Conservation (phyloP, 2,329 filamentous ascomycete genomes). For the Fusarium temperatum region DNA sequence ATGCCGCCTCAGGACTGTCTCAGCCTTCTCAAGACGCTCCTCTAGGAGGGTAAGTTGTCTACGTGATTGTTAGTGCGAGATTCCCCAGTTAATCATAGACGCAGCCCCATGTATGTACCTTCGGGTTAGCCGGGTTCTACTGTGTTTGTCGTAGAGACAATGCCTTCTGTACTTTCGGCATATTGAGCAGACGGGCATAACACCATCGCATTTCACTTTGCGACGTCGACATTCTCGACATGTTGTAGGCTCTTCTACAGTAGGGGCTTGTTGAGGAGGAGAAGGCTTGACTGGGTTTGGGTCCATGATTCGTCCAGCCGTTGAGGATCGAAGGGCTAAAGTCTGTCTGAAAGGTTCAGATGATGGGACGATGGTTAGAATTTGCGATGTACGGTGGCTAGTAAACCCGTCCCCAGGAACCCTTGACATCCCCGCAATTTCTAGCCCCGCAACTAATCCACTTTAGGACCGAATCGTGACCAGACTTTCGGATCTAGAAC, state of each 20-base stretch:
- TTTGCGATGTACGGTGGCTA: slow-evolving; percentile 4
- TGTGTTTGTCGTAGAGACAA: slow-evolving; percentile 30
- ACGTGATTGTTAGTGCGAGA: not conserved
- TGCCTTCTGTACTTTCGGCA: slow-evolving; percentile 27
- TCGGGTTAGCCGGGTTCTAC: slow-evolving; percentile 24
- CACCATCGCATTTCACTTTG: slow-evolving; percentile 30
- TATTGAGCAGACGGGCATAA: slow-evolving; percentile 27
- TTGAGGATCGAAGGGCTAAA: not conserved
- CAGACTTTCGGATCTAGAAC: not conserved
- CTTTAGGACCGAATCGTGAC: slow-evolving; percentile 20
- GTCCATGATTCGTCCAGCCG: slow-evolving; percentile 4
- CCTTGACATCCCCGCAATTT: slow-evolving; percentile 24
- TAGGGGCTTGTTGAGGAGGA: not conserved
- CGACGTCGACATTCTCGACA: slow-evolving; percentile 31
- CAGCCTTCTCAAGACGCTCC: slow-evolving; percentile 33
- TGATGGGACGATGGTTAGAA: slow-evolving; percentile 5
- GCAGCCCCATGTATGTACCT: slow-evolving; percentile 1
- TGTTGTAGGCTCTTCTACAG: slow-evolving; percentile 16
- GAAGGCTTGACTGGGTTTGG: not conserved
- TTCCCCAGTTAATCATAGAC: not conserved
- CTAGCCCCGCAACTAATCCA: not conserved
- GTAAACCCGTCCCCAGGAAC: not conserved
- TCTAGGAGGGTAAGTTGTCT: slow-evolving; percentile 34
- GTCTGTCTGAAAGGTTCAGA: not conserved
- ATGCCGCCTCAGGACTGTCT: slow-evolving; percentile 28